These are phyloP conservation scores for Borealophlyctis nickersoniae DNA, from an alignment of 192 early-diverging fungal species.

Conservation along the genomic window DNA sequence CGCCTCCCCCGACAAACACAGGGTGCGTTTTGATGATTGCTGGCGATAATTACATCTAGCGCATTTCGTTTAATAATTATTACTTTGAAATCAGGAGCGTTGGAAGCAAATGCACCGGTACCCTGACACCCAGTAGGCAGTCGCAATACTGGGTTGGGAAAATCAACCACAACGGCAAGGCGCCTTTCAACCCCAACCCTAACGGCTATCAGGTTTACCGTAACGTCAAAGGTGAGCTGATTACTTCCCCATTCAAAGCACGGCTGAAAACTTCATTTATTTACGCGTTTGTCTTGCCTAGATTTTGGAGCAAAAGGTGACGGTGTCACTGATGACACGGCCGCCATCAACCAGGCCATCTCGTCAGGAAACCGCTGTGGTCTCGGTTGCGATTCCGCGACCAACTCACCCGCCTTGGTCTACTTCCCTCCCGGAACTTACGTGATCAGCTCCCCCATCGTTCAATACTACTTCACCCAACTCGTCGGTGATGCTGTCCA, in stretches of 20 bases:
- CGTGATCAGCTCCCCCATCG: slow-evolving; percentile 25
- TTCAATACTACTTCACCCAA: slow-evolving; percentile 44
- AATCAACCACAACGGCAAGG: slow-evolving; percentile 11
- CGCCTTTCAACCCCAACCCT: slow-evolving; percentile 8
- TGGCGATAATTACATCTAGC: too few species aligned
- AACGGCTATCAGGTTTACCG: slow-evolving; percentile 32
- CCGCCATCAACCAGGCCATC: slow-evolving; percentile 41
- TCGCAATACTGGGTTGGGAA: slow-evolving; percentile 5
- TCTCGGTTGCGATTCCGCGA: slow-evolving; percentile 35
- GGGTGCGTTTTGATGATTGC: too few species aligned
- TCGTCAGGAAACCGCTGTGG: slow-evolving; percentile 36
- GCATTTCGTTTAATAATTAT: too few species aligned
- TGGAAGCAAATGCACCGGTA: too few species aligned
- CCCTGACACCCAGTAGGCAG: too few species aligned
- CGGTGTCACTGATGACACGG: slow-evolving; percentile 42
- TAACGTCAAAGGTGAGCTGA: background rate
- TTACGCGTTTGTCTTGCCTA: too few species aligned
- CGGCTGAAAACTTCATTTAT: too few species aligned
- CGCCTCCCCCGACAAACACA: too few species aligned
- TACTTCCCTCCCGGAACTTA: slow-evolving; percentile 46
- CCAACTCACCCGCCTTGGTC: slow-evolving; percentile 35
- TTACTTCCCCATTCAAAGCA: too few species aligned
- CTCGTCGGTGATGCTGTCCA: slow-evolving; percentile 38
- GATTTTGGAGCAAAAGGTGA: slow-evolving; percentile 43
- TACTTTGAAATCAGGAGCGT: too few species aligned